Percentiles rank a stretch among this genome's conserved stretches.
Evolutionary conservation across 176 grass and related monocot genomes (phyloP).

Genomic region (Musa acuminata): DNA sequence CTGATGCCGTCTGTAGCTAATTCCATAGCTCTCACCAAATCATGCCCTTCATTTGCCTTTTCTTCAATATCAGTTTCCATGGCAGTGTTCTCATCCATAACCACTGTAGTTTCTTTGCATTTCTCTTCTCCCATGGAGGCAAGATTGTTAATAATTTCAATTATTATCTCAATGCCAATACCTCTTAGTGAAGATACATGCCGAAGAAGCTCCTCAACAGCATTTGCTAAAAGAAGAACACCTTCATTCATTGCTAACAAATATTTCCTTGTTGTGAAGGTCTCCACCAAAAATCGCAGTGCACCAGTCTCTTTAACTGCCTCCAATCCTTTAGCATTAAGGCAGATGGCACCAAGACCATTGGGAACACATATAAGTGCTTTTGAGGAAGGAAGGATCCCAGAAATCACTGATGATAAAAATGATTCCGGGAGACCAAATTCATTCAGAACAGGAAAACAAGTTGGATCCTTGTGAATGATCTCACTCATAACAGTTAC

Average conservation of each 20-base stretch:
- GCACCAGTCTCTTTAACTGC: constrained; percentile 75
- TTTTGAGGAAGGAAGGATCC: constrained; percentile 77
- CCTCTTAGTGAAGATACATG: constrained; percentile 90
- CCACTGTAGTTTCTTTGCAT: constrained; percentile 35
- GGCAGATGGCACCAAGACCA: constrained; percentile 91
- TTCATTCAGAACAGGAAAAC: constrained; percentile 76
- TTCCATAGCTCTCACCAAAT: constrained; percentile 70
- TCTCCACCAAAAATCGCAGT: constrained; percentile 67
- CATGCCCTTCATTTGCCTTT: constrained; percentile 40
- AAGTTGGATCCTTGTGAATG: constrained; percentile 96
- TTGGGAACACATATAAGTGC: constrained; percentile 89
- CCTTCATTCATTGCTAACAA: constrained; percentile 93
- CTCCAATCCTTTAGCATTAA: constrained; percentile 80
- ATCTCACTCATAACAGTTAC: constrained; percentile 99
- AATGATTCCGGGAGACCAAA: constrained; percentile 87
- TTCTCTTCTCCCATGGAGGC: constrained; percentile 39
- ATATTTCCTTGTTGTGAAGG: constrained; percentile 87
- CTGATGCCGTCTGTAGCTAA: constrained; percentile 43
- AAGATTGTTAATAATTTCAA: constrained; percentile 89
- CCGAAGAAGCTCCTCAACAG: constrained; percentile 87
- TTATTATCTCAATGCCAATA: constrained; percentile 88
- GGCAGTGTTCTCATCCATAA: constrained; percentile 53
- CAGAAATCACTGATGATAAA: constrained; percentile 66
- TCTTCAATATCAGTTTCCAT: constrained; percentile 90
- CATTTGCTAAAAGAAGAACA: constrained; percentile 93